These are phyloP conservation scores for Chlorophyllum brunneum DNA, from an alignment of 768 basidiomycete genomes.

Conservation along the genomic window DNA sequence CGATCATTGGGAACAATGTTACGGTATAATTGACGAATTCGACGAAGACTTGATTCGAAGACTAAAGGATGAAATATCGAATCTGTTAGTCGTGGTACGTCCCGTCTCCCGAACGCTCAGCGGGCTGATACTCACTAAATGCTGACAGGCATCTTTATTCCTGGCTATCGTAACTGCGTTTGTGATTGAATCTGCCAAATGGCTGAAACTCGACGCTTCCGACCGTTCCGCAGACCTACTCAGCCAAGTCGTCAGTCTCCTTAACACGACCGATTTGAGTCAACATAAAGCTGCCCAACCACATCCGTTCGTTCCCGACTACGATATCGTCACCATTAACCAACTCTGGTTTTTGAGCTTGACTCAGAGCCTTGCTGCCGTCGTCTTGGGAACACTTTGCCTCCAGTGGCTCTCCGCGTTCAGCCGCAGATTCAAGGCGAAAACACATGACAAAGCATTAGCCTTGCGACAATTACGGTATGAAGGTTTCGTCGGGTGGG, in stretches of 20 bases:
- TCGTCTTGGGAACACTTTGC: constrained; percentile 18
- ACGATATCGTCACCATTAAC: constrained; percentile 13
- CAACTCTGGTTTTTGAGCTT: constrained; percentile 19
- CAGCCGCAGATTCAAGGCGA: constrained; percentile 11
- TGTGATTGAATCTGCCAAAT: constrained; percentile 8
- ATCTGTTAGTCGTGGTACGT: constrained; percentile 9
- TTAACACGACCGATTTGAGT: neutral
- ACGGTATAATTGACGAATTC: neutral
- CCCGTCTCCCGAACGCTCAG: neutral
- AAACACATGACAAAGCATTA: constrained; percentile 16
- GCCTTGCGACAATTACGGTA: constrained; percentile 25
- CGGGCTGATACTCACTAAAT: neutral
- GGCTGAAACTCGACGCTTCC: neutral
- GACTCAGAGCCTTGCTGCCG: constrained; percentile 17
- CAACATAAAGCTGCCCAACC: neutral
- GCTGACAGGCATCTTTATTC: constrained; percentile 4
- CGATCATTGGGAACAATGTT: constrained; percentile 9
- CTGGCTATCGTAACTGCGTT: constrained; percentile 9
- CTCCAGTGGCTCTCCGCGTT: constrained; percentile 23
- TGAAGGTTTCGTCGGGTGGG: constrained; percentile 26
- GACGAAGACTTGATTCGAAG: constrained; percentile 3
- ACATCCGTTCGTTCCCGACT: neutral
- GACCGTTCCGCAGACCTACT: neutral
- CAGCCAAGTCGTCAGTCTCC: neutral
- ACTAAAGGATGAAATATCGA: constrained; percentile 7